phyloP scores from a whole-genome alignment of 225 moss, liverwort and hornwort genomes.

The Polytrichum formosum region DNA sequence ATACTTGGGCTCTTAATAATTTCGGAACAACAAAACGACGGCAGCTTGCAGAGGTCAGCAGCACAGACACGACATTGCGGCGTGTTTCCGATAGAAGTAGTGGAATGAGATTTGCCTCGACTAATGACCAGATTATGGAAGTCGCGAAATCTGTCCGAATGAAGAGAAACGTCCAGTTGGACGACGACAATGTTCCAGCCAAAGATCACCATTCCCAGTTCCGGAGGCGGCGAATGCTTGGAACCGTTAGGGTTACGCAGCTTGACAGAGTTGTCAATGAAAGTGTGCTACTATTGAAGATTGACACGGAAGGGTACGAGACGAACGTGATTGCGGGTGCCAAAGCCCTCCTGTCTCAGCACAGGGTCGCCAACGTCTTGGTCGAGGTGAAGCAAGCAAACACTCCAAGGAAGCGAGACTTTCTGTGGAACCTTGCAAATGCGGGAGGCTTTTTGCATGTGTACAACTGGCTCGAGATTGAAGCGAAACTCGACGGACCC shows the following conservation, averaged over 20 bases:
- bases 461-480: conserved; percentile 42
- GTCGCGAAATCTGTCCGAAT: not conserved
- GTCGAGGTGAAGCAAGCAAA: conserved; percentile 45
- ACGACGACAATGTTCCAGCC: no score
- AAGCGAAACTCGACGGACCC: conserved; percentile 22
- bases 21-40: conserved; percentile 12
- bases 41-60: conserved; percentile 2
- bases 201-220: no score
- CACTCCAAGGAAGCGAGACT: conserved; percentile 8
- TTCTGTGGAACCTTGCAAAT: conserved; percentile 31
- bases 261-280: conserved; percentile 43
- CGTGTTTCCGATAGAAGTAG: no score
- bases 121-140: not conserved
- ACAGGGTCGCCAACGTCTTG: conserved; percentile 33
- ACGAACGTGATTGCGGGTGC: conserved; percentile 39
- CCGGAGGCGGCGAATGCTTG: conserved; percentile 14
- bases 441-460: conserved; percentile 30
- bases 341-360: conserved; percentile 23
- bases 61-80: not conserved
- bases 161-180: no score
- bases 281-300: conserved; percentile 45
- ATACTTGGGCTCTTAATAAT: conserved; percentile 51
- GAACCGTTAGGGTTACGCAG: conserved; percentile 24
- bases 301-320: conserved; percentile 56
- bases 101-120: not conserved